Base-by-base conservation (phyloP, 371 early-diverging fungal species). In the Mucor mucedo region DNA sequence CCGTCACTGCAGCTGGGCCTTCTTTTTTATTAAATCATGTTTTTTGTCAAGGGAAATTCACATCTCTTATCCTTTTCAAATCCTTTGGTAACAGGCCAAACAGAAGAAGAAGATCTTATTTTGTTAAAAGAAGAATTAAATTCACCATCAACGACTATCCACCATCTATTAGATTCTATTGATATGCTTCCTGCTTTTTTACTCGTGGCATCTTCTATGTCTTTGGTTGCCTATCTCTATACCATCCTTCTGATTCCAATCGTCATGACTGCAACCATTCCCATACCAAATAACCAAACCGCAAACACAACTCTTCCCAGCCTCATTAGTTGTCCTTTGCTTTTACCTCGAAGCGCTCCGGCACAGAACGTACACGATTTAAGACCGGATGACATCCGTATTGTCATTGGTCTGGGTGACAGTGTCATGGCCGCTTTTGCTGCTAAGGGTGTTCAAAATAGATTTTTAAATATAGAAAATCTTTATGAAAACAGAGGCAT, bases 341-440 rank as follows among this genome's bases (percentile, higher is more conserved):
- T 84, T 11, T 45, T 53, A 6, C 70, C 78, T 30, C 69, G 84
- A 27, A 4, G 30, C 9, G 21, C 45, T 2, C 58, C 71, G 6
- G 62, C 79, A 1, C 33, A 21, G 29, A 65, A 58, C 9, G 81
- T 82, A 5, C 64, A 64, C 28, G 82, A 84, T 54, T 60, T 84
- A 28, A 70, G 87, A n/a, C 72, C 82, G 2, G 87, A 89, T 70
- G 89, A 90, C 66, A 84, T 90, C 49, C 71, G 72, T 33, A 76
- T 87, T 4, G 73, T 90, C 7, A 77, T 85, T 13, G 86, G 89
- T 4, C 55, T 91, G 9, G 91, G 90, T 21, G 91, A 90, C 55
- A 81, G 87, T 53, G 86, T 88, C n/a, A 84, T 88, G 62, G 88
- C 91, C 6, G 91, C 77, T 9, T 89, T 89, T 68, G 88, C 75